Conservation (phyloP, 2,329 filamentous ascomycete species). For the Exophiala bonariae region DNA sequence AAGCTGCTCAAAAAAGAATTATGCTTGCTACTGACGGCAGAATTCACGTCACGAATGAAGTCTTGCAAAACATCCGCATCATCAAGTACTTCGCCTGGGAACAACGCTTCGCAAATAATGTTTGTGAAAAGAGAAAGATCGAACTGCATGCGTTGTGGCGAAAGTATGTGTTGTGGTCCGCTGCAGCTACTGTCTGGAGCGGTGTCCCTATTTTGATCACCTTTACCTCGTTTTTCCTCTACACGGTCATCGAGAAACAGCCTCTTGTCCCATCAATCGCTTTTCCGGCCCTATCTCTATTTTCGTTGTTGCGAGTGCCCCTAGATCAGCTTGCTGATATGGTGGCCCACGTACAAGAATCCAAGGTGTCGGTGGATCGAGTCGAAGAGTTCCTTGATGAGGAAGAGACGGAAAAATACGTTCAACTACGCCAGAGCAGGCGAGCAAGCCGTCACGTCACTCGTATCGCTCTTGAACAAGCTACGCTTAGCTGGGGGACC, state of each 20-base stretch:
- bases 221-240: slow-evolving; percentile 92
- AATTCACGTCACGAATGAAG: slow-evolving; percentile 95
- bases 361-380: slow-evolving; percentile 94
- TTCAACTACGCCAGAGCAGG: slow-evolving; percentile 72
- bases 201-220: slow-evolving; percentile 93
- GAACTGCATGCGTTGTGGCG: slow-evolving; percentile 78
- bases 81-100: slow-evolving; percentile 99
- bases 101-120: slow-evolving; percentile 78
- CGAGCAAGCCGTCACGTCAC: slow-evolving; percentile 67
- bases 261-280: slow-evolving; percentile 87
- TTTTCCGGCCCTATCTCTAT: slow-evolving; percentile 94
- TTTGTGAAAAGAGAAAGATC: slow-evolving; percentile 80
- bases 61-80: slow-evolving; percentile 94
- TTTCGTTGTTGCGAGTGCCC: slow-evolving; percentile 88
- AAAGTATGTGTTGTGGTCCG: slow-evolving; percentile 87
- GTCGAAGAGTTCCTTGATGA: slow-evolving; percentile 92
- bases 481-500: slow-evolving; percentile 86
- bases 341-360: slow-evolving; percentile 97
- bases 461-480: slow-evolving; percentile 80
- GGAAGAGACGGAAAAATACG: slow-evolving; percentile 94
- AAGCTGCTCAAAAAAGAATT: slow-evolving; percentile 83
- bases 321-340: slow-evolving; percentile 96
- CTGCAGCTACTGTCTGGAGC: slow-evolving; percentile 93
- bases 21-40: slow-evolving; percentile 91
- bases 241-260: slow-evolving; percentile 86